Conservation (phyloP, 1,139 yeast species). For the Candida pseudoviswanathii region DNA sequence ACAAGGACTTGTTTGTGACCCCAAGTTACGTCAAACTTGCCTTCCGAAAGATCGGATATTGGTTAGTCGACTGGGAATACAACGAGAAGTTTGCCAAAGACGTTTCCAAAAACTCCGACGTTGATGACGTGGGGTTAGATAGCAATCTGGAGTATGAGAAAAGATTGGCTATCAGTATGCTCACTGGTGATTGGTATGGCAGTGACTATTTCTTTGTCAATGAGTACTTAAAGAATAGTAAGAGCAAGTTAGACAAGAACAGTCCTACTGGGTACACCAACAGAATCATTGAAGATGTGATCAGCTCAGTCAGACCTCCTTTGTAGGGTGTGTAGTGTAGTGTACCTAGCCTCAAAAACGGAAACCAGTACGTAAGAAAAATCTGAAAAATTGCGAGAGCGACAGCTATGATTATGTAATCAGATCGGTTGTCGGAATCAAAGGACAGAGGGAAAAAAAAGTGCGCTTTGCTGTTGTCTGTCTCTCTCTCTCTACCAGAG, state of each 20-base stretch:
- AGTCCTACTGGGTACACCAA: constrained; percentile 40
- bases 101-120: constrained; percentile 8
- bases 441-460: background rate
- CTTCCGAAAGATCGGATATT: constrained; percentile 45
- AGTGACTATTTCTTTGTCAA: constrained; percentile 43
- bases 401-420: no score
- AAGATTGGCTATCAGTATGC: constrained; percentile 32
- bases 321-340: constrained; percentile 20
- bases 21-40: constrained; percentile 46
- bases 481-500: no score
- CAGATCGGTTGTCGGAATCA: background rate
- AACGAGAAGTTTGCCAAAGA: constrained; percentile 19
- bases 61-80: constrained; percentile 50
- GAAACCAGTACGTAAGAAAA: no score
- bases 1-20: constrained; percentile 30
- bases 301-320: constrained; percentile 42
- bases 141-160: constrained; percentile 17
- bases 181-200: constrained; percentile 53
- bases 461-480: no score
- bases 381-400: background rate
- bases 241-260: constrained; percentile 21
- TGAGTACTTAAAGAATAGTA: constrained; percentile 27
- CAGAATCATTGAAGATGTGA: constrained; percentile 40
- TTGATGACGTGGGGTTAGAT: constrained; percentile 11
- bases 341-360: constrained; percentile 4